Evolutionary conservation across 371 early-diverging fungal genomes (phyloP), one percentile per base, ranked within the genome.

Genomic region (Rhizopus stolonifer): DNA sequence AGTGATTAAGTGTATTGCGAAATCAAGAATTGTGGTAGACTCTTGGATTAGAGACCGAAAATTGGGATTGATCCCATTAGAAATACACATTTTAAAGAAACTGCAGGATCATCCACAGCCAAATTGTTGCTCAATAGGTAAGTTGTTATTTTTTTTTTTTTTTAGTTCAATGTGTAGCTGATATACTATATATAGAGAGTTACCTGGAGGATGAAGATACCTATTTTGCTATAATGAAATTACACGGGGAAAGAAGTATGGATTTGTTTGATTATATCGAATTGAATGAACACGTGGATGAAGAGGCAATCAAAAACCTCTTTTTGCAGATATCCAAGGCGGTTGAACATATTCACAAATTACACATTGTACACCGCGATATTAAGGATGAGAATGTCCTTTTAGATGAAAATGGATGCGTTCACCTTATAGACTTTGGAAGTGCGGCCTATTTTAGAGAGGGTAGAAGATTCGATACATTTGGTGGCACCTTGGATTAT

Each of bases 251-350:
- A 1, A 86, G 85, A 4, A 86, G 87, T 3, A 84, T 87, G 77
- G 89, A 89, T 52, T 50, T 90, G 45, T 90, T 90, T 70, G 89
- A 89, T 50, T 89, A 80, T 47, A 86, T 89, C 14, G 91, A 90
- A 54, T 34, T 81, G 47, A 82, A 81, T 25, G 67, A 72, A 26
- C 45, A 73, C 11, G 81, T 82, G 55, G 56, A 73, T 0, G 88
- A 90, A 62, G 60, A 61, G 19, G 79, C 84, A 51, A 76, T 85
- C 26, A 61, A 76, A 15, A 46, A 56, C 6, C 84, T 90, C 17
- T 88, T 88, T 47, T 66, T 65, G 21, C 88, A 88, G 55, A 76
- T 85, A 21, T 77, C 75, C 8, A 67, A 71, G 15, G 90, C 86
- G 2, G 79, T 93, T 1, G 60, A 72, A 33, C 87, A 90, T 60